Evolutionary conservation across 108 stramenopile genomes (phyloP).

Genomic region (Heterococcus sp.): DNA sequence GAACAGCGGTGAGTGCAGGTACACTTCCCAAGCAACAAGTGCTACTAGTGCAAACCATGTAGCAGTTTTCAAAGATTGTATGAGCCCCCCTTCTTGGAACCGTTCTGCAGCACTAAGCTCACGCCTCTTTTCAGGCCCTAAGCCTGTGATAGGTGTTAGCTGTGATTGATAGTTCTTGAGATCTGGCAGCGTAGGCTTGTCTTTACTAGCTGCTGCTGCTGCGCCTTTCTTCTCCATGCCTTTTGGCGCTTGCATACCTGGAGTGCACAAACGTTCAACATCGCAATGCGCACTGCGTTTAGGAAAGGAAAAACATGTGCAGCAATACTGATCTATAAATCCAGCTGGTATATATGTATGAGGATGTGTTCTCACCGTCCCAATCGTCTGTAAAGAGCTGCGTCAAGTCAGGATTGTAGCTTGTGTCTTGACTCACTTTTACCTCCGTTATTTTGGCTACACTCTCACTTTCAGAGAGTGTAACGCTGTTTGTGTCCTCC

Average conservation of each 20-base stretch:
- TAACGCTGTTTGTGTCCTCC: not conserved
- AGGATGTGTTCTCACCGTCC: too few species aligned
- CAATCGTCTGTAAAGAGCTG: not conserved
- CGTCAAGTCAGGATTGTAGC: not conserved
- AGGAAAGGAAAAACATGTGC: too few species aligned
- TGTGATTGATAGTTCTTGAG: not conserved
- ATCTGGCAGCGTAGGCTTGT: not conserved
- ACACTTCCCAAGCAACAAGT: not conserved
- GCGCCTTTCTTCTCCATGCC: not conserved
- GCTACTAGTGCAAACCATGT: not conserved
- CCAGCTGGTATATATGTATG: too few species aligned
- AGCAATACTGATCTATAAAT: too few species aligned
- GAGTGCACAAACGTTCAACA: too few species aligned
- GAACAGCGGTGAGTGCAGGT: not conserved
- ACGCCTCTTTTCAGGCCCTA: not conserved
- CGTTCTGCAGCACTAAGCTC: not conserved
- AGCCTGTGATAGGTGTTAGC: not conserved
- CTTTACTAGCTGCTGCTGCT: not conserved
- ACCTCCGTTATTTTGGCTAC: not conserved
- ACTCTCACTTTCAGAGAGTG: not conserved
- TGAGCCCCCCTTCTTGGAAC: not conserved
- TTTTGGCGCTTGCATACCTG: not conserved
- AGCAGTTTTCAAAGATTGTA: not conserved
- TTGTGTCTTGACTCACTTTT: not conserved
- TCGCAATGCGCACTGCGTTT: too few species aligned